A percentile compares a stretch with the other conserved stretches of the same genome.
Evolutionary conservation across 495 filamentous ascomycete species (phyloP).

Genomic region (Lentithecium fluviatile): DNA sequence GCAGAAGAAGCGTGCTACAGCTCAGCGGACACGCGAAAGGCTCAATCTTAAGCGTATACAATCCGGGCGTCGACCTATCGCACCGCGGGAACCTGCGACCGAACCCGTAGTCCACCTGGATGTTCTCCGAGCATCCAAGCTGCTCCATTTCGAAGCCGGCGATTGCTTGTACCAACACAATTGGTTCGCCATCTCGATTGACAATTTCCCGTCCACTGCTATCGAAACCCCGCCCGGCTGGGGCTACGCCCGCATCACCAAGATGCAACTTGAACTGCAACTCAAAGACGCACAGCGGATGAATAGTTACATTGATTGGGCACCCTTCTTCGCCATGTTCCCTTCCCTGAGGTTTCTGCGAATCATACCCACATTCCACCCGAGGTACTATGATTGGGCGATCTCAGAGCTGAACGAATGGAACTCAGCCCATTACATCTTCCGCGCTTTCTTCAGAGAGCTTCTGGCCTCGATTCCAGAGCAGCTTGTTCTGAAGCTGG

Average conservation of each 20-base stretch:
- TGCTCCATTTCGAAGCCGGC: constrained; percentile 24
- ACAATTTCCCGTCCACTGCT: constrained; percentile 2
- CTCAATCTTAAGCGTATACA: constrained; percentile 21
- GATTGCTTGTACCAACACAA: constrained; percentile 25
- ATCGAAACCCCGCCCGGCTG: constrained; percentile 19
- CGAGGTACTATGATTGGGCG: constrained; percentile 30
- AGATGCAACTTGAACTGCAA: constrained; percentile 30
- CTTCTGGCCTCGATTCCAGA: constrained; percentile 15
- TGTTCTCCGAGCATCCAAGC: constrained; percentile 17
- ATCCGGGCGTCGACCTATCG: constrained; percentile 17
- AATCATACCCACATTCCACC: constrained; percentile 29
- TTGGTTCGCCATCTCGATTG: constrained; percentile 27
- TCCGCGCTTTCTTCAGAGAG: constrained; percentile 27
- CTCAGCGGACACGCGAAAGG: constrained; percentile 17
- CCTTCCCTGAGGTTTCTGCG: constrained; percentile 9
- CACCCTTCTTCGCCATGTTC: constrained; percentile 15
- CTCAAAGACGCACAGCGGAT: constrained; percentile 29
- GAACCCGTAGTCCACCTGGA: constrained; percentile 22
- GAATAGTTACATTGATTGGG: constrained; percentile 28
- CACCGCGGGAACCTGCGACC: constrained; percentile 6
- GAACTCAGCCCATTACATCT: constrained; percentile 18
- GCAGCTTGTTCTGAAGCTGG: constrained; percentile 9
- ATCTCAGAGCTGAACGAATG: constrained; percentile 12
- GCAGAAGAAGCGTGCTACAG: constrained; percentile 24
- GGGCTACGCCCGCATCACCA: constrained; percentile 24